phyloP scores from a whole-genome alignment of 768 basidiomycete species.

The Tephrocybe sp. region DNA sequence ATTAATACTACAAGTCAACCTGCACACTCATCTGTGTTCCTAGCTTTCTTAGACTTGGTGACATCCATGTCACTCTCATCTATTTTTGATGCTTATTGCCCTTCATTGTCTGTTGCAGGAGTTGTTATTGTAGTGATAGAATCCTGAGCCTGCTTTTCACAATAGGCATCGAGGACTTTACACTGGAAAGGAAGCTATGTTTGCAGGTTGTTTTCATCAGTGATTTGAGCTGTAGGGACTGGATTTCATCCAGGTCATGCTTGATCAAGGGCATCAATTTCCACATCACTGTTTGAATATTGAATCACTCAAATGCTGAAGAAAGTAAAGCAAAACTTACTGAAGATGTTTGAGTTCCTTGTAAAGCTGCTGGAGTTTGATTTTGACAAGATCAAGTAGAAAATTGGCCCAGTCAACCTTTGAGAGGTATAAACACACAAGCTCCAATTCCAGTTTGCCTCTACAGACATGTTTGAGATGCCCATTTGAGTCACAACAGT shows the following conservation, averaged over 20 bases:
- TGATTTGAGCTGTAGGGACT: background rate
- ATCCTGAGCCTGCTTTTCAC: background rate
- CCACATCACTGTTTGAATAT: background rate
- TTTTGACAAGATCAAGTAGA: background rate
- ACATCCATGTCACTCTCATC: too few species aligned
- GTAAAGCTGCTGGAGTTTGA: background rate
- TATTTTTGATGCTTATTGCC: too few species aligned
- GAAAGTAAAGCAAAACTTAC: background rate
- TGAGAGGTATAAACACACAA: background rate
- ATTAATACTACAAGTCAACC: too few species aligned
- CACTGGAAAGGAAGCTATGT: background rate
- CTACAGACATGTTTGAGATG: background rate
- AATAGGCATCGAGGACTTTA: background rate
- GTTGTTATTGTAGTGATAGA: background rate
- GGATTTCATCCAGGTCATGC: background rate
- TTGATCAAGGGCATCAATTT: background rate
- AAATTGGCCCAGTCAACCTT: background rate
- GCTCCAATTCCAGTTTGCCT: background rate
- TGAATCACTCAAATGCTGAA: background rate
- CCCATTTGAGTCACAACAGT: background rate
- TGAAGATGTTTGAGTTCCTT: background rate
- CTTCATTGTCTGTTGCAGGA: too few species aligned
- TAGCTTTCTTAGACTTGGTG: too few species aligned
- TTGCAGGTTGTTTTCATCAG: slow-evolving; percentile 1
- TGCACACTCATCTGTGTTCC: too few species aligned